These are phyloP conservation scores for Entomophthora muscae DNA, from an alignment of 371 early-diverging fungal genomes.

Conservation along the genomic window DNA sequence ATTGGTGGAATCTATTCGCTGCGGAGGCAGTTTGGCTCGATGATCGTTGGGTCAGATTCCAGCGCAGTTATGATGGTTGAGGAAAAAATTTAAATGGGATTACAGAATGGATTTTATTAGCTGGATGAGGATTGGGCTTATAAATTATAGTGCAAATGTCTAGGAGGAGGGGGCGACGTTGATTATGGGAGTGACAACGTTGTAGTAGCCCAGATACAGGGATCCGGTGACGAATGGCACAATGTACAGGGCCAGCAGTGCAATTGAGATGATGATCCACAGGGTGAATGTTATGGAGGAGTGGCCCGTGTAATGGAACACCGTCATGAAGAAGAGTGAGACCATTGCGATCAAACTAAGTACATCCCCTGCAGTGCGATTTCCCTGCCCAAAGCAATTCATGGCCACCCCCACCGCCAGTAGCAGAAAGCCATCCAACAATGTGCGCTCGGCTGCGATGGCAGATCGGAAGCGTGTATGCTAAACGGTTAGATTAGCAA, in stretches of 20 bases:
- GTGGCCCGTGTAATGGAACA: neutral
- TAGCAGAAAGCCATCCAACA: slow-evolving; percentile 4
- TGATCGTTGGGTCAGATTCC: too few relatives aligned
- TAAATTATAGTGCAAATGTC: too few relatives aligned
- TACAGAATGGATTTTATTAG: too few relatives aligned
- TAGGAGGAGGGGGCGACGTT: too few relatives aligned
- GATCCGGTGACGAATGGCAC: neutral
- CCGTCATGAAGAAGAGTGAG: neutral
- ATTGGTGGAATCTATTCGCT: too few relatives aligned
- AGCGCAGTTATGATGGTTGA: too few relatives aligned
- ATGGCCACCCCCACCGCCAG: neutral
- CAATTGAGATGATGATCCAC: neutral
- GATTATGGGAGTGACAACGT: slow-evolving; percentile 3
- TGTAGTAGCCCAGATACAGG: neutral
- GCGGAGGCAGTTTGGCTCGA: too few relatives aligned
- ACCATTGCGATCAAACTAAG: neutral
- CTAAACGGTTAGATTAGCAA: neutral
- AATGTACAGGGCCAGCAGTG: neutral
- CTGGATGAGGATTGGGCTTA: too few relatives aligned
- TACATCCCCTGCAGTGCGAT: slow-evolving; percentile 6
- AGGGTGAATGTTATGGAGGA: neutral
- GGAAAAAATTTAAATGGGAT: too few relatives aligned
- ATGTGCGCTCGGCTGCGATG: slow-evolving; percentile 5
- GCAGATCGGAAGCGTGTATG: neutral
- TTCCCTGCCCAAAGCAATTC: slow-evolving; percentile 1